Base-by-base conservation (phyloP, 768 basidiomycete species). In the Tricholoma saponaceum region DNA sequence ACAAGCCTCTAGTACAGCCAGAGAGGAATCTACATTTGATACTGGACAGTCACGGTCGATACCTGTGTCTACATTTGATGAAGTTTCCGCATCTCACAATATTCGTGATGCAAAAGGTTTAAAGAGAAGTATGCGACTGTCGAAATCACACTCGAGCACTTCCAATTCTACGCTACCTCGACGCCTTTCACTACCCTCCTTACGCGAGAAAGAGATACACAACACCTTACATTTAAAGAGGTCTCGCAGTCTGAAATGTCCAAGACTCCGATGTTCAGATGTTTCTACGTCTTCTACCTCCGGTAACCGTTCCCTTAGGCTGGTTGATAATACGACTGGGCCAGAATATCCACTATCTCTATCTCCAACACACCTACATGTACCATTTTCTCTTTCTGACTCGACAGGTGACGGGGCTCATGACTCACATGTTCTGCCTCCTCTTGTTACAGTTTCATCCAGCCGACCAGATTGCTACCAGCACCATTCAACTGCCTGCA, bases 121-220 rank as follows among this genome's bases (percentile, higher is more conserved):
- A 33, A 58, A 57, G 39, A 60, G 50, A 46, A 54, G 52, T 52
- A 44, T 60, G 26, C 61, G 54, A 23, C 63, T 64, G 23, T 56
- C 64, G 23, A 56, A 52, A 49, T 58, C 66, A 22, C 65, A 63
- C 16, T 52, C 60, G 13, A 59, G 58, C 30, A 60, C 62, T 18
- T 53, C 52, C 18, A 22, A 30, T 7, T 52, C 52, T 39, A 44
- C 49, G 6, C 53, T 47, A 16, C 23, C 53, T 28, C 65, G 73
- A 35, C 70, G 70, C 35, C 64, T 69, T 58, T 73, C 73, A n/a
- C 67, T 72, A 59, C 72, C 70, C 33, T 57, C 61, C 25, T 53
- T 66, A 22, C 55, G 59, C 50, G 62, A 59, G 57, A 65, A 57
- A 33, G 47, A 63, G 49, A 18, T 57, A 18, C 56, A 58, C 16